Evolutionary conservation across 2,329 filamentous ascomycete species (phyloP).

Genomic region (Xylaria sp.): DNA sequence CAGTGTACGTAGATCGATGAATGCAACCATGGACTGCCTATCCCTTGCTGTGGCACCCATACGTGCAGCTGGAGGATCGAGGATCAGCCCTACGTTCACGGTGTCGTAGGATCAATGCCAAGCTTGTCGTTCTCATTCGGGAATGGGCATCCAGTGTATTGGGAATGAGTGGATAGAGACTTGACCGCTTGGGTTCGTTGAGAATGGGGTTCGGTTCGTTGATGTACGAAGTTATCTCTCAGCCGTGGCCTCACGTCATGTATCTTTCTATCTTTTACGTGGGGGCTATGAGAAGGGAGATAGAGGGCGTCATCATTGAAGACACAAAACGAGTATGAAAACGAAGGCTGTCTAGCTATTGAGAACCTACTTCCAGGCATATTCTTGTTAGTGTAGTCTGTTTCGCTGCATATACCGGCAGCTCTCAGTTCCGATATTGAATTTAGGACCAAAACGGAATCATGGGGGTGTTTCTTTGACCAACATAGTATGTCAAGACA

Average conservation of each 20-base stretch:
- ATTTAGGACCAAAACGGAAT: neutral
- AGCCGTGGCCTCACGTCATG: neutral
- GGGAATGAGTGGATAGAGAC: neutral
- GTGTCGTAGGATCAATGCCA: conserved; percentile 15
- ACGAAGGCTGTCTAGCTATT: neutral
- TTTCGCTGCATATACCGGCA: neutral
- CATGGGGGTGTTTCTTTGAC: neutral
- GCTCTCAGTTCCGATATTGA: neutral
- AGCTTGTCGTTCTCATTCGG: conserved; percentile 15
- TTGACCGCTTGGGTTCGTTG: neutral
- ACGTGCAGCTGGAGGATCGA: conserved; percentile 16
- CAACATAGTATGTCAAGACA: neutral
- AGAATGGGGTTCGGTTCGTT: conserved; percentile 10
- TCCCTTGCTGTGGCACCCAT: neutral
- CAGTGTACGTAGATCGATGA: conserved; percentile 3
- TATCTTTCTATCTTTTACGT: neutral
- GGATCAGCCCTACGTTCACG: conserved; percentile 23
- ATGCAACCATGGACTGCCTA: neutral
- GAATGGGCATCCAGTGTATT: conserved; percentile 5
- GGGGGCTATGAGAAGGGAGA: neutral
- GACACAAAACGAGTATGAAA: neutral
- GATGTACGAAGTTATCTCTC: conserved; percentile 20
- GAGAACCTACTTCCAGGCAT: neutral
- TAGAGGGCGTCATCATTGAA: neutral
- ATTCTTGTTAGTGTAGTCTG: neutral